A percentile compares a stretch with the other conserved stretches of the same genome.
These are phyloP conservation scores for Paxillus rubicundulus DNA, from an alignment of 768 basidiomycete species.

Conservation along the genomic window DNA sequence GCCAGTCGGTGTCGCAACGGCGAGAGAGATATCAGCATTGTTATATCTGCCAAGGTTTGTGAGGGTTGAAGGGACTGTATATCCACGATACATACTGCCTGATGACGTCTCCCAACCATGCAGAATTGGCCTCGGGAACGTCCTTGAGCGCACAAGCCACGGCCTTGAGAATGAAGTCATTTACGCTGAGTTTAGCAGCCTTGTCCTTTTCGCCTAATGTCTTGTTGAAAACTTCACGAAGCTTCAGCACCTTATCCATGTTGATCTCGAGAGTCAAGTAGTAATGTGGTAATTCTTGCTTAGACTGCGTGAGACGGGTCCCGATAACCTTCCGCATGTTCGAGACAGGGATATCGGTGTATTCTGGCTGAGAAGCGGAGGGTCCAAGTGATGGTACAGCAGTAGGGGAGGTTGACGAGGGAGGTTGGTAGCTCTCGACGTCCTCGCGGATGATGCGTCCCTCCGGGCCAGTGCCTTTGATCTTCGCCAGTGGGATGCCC, in stretches of 20 bases:
- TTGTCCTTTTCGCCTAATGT: constrained; percentile 84
- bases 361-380: constrained; percentile 62
- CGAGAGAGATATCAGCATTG: constrained; percentile 95
- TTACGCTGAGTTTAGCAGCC: constrained; percentile 89
- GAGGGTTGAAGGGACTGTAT: neutral
- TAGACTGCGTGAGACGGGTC: constrained; percentile 84
- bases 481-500: constrained; percentile 83
- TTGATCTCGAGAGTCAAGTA: constrained; percentile 93
- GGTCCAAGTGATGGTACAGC: constrained; percentile 44
- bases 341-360: constrained; percentile 84
- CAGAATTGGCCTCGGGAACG: constrained; percentile 97
- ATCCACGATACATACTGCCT: constrained; percentile 64
- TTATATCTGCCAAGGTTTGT: constrained; percentile 62
- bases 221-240: constrained; percentile 95
- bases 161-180: constrained; percentile 98
- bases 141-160: constrained; percentile 86
- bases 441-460: constrained; percentile 95
- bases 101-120: constrained; percentile 95
- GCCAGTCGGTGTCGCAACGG: constrained; percentile 93
- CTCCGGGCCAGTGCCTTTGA: constrained; percentile 92
- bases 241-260: constrained; percentile 94
- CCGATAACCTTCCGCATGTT: constrained; percentile 97
- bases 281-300: constrained; percentile 95
- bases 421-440: constrained; percentile 82
- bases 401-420: constrained; percentile 42